Conservation (phyloP, 108 stramenopile genomes). For the Skeletonema potamos region DNA sequence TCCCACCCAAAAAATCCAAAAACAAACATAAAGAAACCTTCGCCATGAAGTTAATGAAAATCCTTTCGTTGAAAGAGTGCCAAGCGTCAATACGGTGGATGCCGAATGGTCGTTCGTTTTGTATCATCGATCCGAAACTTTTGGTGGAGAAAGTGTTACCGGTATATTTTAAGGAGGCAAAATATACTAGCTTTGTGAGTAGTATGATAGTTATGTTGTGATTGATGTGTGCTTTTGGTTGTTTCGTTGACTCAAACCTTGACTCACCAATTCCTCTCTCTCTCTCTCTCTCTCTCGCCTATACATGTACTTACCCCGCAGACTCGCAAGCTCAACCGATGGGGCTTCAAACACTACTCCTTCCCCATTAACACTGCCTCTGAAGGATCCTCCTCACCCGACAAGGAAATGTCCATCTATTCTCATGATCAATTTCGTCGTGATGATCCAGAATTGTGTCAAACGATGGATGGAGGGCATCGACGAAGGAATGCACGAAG, state of each 20-base stretch:
- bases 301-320: background rate
- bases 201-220: background rate
- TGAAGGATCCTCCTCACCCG: background rate
- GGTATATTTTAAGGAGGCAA: conserved; percentile 60
- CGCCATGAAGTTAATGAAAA: conserved; percentile 10
- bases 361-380: background rate
- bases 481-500: background rate
- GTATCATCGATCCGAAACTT: conserved; percentile 38
- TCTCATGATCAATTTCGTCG: background rate
- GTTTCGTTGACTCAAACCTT: background rate
- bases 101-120: conserved; percentile 31
- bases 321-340: conserved; percentile 10
- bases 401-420: conserved; percentile 1
- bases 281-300: background rate
- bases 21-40: background rate
- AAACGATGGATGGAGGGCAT: conserved; percentile 1
- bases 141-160: conserved; percentile 56
- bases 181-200: conserved; percentile 55
- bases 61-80: conserved; percentile 10
- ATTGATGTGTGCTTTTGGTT: background rate
- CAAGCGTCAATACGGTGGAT: conserved; percentile 27
- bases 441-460: background rate
- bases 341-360: conserved; percentile 12
- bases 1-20: background rate
- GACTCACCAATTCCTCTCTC: background rate